Evolutionary conservation across 345 rosid genomes (phyloP).

Genomic region (Pistacia vera): DNA sequence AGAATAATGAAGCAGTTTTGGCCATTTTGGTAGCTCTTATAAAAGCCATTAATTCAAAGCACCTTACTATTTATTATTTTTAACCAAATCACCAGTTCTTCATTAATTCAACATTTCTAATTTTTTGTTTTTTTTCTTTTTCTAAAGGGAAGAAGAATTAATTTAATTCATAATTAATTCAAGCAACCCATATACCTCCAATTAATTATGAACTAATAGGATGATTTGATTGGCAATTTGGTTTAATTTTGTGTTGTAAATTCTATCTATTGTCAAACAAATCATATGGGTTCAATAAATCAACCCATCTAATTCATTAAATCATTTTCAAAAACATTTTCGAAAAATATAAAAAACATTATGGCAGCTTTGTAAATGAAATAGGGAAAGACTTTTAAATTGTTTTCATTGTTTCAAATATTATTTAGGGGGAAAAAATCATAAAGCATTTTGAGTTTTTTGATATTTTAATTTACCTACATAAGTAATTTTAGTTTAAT

Average conservation of each 20-base stretch:
- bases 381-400: too few relatives aligned
- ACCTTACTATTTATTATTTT: conserved; percentile 23
- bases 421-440: too few relatives aligned
- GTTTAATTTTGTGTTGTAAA: not conserved
- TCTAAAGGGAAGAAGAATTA: not conserved
- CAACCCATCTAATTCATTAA: too few relatives aligned
- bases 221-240: not conserved
- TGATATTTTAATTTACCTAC: too few relatives aligned
- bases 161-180: not conserved
- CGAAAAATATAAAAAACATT: too few relatives aligned
- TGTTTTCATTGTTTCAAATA: too few relatives aligned
- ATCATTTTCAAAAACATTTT: too few relatives aligned
- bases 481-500: too few relatives aligned
- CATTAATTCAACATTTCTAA: not conserved
- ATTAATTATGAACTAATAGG: not conserved
- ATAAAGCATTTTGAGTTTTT: too few relatives aligned
- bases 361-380: too few relatives aligned
- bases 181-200: not conserved
- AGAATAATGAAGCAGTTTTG: conserved; percentile 21
- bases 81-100: conserved; percentile 16
- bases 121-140: too few relatives aligned
- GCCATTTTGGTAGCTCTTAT: conserved; percentile 31
- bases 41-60: conserved; percentile 35
- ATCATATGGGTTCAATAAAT: not conserved
- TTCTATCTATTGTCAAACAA: not conserved